These are phyloP conservation scores for Wallemia hederae DNA, from an alignment of 1,284 basidiomycete genomes.

Conservation along the genomic window DNA sequence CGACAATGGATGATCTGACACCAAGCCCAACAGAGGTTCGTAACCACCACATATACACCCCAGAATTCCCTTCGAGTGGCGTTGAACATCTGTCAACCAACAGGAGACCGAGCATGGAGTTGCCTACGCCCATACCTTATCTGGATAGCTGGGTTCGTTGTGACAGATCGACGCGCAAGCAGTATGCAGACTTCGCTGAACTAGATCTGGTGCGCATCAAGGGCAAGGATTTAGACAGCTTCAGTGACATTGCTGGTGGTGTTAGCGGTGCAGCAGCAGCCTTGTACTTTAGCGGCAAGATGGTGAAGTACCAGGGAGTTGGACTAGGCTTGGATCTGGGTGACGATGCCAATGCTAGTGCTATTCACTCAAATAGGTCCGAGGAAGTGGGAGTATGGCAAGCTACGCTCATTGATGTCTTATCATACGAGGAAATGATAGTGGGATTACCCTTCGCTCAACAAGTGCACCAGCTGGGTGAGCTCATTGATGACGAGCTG, in stretches of 20 bases:
- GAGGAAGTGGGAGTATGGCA: not conserved
- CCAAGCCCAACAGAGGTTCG: not conserved
- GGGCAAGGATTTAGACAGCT: not conserved
- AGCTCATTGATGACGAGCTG: not conserved
- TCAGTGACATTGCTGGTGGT: not conserved
- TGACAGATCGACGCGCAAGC: too few species aligned
- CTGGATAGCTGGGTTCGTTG: too few species aligned
- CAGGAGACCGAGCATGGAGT: not conserved
- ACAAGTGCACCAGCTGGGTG: too few species aligned
- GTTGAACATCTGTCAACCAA: not conserved
- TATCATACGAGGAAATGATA: not conserved
- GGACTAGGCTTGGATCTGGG: not conserved
- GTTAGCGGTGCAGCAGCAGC: too few species aligned
- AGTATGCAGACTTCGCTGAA: too few species aligned
- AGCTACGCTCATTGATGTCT: not conserved
- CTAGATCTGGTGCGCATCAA: not conserved
- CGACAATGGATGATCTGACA: not conserved
- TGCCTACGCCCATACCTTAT: not conserved
- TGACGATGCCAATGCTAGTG: not conserved
- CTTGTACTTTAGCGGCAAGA: not conserved
- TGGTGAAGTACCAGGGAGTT: not conserved
- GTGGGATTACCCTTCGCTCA: not conserved
- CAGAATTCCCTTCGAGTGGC: not conserved
- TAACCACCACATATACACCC: not conserved
- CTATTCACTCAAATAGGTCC: too few species aligned